Evolutionary conservation across 2,329 filamentous ascomycete genomes (phyloP).

Genomic region (Paraconiothyrium brasiliense): DNA sequence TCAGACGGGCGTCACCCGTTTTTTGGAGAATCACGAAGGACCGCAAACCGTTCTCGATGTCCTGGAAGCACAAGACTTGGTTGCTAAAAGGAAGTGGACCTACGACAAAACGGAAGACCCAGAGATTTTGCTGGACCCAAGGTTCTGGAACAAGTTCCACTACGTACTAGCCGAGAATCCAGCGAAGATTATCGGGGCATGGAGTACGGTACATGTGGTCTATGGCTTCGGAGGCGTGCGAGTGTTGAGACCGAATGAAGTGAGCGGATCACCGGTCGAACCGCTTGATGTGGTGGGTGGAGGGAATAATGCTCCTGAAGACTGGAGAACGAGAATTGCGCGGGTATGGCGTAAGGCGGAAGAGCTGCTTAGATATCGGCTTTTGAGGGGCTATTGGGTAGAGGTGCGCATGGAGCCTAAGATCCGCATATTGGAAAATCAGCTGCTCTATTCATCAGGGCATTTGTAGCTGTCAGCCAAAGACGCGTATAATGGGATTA

Average conservation of each 20-base stretch:
- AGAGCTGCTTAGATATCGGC: constrained; percentile 42
- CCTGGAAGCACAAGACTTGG: constrained; percentile 30
- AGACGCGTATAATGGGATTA: not conserved
- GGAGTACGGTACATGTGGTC: constrained; percentile 62
- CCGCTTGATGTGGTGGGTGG: constrained; percentile 24
- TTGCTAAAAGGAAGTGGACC: constrained; percentile 53
- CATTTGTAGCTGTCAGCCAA: not conserved
- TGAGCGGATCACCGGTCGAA: constrained; percentile 30
- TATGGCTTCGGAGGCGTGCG: constrained; percentile 62
- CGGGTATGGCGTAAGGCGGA: constrained; percentile 43
- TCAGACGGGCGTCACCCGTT: constrained; percentile 70
- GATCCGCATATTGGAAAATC: constrained; percentile 60
- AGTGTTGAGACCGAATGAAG: constrained; percentile 56
- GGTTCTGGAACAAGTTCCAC: constrained; percentile 68
- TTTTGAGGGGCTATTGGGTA: constrained; percentile 64
- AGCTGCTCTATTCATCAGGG: constrained; percentile 9
- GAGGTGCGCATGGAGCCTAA: constrained; percentile 63
- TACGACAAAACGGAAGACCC: constrained; percentile 70
- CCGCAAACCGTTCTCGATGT: constrained; percentile 40
- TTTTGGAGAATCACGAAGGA: constrained; percentile 55
- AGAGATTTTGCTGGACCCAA: constrained; percentile 55
- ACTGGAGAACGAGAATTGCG: constrained; percentile 32
- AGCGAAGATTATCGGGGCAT: constrained; percentile 58
- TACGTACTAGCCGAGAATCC: constrained; percentile 66
- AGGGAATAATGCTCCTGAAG: constrained; percentile 23